Conservation (phyloP, 2,329 filamentous ascomycete species). For the Aspergillus glaucus region DNA sequence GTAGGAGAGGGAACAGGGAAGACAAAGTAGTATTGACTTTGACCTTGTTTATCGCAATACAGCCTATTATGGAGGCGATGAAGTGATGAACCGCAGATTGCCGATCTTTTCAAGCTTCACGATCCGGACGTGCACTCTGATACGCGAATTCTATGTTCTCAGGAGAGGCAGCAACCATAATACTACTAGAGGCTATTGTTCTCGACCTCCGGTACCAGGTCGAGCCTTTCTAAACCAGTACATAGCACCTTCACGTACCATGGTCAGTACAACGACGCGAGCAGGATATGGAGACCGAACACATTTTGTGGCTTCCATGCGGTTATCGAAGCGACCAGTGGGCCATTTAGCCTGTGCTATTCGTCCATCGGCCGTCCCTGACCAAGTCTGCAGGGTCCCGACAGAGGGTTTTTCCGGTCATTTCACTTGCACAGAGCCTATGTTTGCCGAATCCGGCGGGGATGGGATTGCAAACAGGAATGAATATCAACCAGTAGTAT, state of each 20-base stretch:
- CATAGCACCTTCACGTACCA: no score
- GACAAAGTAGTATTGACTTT: not conserved
- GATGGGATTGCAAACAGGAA: no score
- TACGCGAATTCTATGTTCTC: no score
- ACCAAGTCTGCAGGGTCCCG: not conserved
- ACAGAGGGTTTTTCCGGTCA: not conserved
- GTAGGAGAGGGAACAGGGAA: not conserved
- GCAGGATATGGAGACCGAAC: no score
- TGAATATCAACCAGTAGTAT: no score
- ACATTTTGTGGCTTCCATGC: not conserved
- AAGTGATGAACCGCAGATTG: not conserved
- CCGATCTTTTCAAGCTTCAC: not conserved
- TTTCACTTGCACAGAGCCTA: not conserved
- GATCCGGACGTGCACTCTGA: no score
- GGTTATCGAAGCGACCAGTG: not conserved
- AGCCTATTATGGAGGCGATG: not conserved
- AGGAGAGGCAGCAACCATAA: no score
- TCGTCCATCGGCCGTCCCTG: not conserved
- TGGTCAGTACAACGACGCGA: no score
- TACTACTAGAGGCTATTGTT: not conserved
- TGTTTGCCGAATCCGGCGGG: no score
- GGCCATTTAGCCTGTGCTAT: not conserved
- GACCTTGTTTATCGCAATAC: not conserved
- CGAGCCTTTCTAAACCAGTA: not conserved
- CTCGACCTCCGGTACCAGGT: not conserved